Conservation (phyloP, 2,329 filamentous ascomycete species). For the Venturia pyrina region DNA sequence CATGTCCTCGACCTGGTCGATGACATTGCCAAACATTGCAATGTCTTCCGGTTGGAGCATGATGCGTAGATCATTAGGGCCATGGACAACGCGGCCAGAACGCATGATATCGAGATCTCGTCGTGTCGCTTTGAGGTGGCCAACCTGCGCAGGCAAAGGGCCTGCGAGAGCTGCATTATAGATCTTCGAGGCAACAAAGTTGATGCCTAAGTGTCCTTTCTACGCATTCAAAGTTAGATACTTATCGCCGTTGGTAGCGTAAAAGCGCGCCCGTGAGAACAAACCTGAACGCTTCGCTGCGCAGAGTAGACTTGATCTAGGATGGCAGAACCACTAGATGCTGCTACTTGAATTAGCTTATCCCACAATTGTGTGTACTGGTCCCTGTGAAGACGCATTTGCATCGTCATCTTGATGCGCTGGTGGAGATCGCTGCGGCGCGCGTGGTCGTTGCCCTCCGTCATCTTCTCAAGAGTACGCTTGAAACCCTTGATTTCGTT, state of each 20-base stretch:
- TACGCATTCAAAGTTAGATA: not conserved
- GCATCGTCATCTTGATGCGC: constrained; percentile 3
- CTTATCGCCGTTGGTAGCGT: not conserved
- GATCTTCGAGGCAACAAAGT: not conserved
- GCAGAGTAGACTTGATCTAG: not conserved
- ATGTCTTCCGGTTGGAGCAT: not conserved
- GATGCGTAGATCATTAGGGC: not conserved
- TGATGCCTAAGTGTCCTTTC: not conserved
- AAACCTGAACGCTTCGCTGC: not conserved
- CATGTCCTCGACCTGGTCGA: not conserved
- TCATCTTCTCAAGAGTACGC: not conserved
- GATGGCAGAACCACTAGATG: not conserved
- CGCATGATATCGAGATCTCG: not conserved
- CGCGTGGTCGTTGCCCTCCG: not conserved
- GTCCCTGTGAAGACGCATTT: not conserved
- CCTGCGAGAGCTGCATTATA: not conserved
- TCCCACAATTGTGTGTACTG: not conserved
- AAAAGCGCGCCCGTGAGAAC: not conserved
- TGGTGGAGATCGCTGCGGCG: not conserved
- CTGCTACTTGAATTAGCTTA: not conserved
- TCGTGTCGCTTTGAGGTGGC: not conserved
- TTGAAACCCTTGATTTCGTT: not conserved
- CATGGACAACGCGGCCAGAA: not conserved
- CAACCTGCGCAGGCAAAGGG: not conserved
- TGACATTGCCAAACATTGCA: not conserved